Evolutionary conservation across 73 alveolate species (phyloP).

Genomic region (Paramecium primaurelia): DNA sequence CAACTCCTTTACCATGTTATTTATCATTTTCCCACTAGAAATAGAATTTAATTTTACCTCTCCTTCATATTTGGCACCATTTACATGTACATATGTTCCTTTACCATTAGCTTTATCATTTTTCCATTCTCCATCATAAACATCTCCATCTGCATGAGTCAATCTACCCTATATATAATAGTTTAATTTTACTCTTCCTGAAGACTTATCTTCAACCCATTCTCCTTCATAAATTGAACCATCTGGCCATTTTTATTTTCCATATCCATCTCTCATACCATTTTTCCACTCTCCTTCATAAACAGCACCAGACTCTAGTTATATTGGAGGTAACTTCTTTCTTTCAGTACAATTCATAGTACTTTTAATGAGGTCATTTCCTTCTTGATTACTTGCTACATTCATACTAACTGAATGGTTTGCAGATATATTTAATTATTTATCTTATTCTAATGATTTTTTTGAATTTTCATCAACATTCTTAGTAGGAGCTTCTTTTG

Average conservation of each 20-base stretch:
- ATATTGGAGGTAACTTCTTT: conserved; percentile 46
- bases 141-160: conserved; percentile 82
- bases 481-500: neutral
- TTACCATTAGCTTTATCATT: conserved; percentile 84
- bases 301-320: conserved; percentile 54
- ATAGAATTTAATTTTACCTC: neutral
- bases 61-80: conserved; percentile 86
- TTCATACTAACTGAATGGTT: conserved; percentile 47
- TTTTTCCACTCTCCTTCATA: conserved; percentile 83
- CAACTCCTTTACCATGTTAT: conserved; percentile 85
- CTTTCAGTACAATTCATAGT: conserved; percentile 31
- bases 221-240: conserved; percentile 59
- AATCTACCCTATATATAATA: conserved; percentile 63
- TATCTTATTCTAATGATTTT: neutral
- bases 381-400: conserved; percentile 35
- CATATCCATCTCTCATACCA: conserved; percentile 68
- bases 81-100: conserved; percentile 65
- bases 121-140: conserved; percentile 86
- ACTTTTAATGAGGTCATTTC: conserved; percentile 7
- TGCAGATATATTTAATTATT: conserved; percentile 32
- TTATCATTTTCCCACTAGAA: conserved; percentile 72
- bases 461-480: conserved; percentile 27
- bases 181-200: conserved; percentile 65
- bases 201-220: conserved; percentile 61
- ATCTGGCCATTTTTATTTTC: conserved; percentile 61